Base-by-base conservation (phyloP, 2,329 filamentous ascomycete genomes). In the Colletotrichum tofieldiae region DNA sequence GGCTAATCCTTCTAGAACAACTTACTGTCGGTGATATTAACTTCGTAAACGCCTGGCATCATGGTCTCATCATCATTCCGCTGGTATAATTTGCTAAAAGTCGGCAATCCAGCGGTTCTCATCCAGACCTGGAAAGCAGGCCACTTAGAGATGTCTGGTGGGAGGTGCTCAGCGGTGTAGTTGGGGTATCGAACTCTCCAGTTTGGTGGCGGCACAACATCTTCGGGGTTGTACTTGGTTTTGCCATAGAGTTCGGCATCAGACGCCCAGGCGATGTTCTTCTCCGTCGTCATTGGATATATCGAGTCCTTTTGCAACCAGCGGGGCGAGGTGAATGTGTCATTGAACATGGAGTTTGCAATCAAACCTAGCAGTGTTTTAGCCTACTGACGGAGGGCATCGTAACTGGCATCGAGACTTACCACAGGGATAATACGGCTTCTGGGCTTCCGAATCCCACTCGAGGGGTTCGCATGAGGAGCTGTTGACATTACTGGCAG, bases 111-210 rank as follows among this genome's bases (percentile, higher is more conserved):
- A 32, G 96, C 96, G 1, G 97, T 97, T 77, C 96, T 92, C 96
- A 99, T 99, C 96, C 96, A 99, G 29, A 98, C 95, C 84, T 98
- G 95, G 82, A 99, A 97, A 54, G 91, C 91, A 81, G 98, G 93
- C 84, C 94, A 92, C 0, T 90, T 84, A 74, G 92, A 88, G 23
- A 98, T 82, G 77, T 96, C 84, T 0, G 95, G 94, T 29, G 94
- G 91, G 2, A 89, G 89, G 63, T 88, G 87, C 0, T 89, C 83
- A 0, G 85, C 81, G 3, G 89, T 92, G 73, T 89, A 90, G 47
- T 92, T 80, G 8, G 92, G 92, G 76, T 93, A 98, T 70, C 90
- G 88, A 16, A 87, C 78, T 23, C 84, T 80, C 96, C 96, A 99
- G 81, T 98, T 97, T 5, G 93, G 95, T 1, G 96, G 96, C 0